Evolutionary conservation across 768 basidiomycete species (phyloP).

Genomic region (Boletus fagicola): DNA sequence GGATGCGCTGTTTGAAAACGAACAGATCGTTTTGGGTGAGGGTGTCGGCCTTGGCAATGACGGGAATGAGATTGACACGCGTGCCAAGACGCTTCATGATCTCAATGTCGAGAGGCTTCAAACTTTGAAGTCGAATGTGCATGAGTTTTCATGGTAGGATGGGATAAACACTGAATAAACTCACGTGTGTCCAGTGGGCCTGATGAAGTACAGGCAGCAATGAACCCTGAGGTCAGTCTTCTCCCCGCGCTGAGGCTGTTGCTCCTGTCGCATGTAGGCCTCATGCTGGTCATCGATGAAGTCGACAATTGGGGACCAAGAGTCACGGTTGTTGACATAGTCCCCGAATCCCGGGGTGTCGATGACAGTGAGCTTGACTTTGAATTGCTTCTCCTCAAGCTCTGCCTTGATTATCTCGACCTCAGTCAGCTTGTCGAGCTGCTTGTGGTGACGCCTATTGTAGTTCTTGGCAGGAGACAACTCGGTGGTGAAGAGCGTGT

Average conservation of each 20-base stretch:
- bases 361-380: slow-evolving; percentile 98
- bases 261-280: not conserved
- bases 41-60: slow-evolving; percentile 97
- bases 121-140: slow-evolving; percentile 33
- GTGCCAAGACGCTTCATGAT: slow-evolving; percentile 99
- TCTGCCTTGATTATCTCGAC: slow-evolving; percentile 99
- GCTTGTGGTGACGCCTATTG: slow-evolving; percentile 83
- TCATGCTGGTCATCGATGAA: not conserved
- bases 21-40: slow-evolving; percentile 91
- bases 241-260: slow-evolving; percentile 82
- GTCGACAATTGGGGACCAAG: slow-evolving; percentile 69
- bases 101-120: slow-evolving; percentile 98
- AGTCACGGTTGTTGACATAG: slow-evolving; percentile 99
- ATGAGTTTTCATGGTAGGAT: not conserved
- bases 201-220: slow-evolving; percentile 95
- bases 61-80: slow-evolving; percentile 96
- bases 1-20: slow-evolving; percentile 91
- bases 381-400: slow-evolving; percentile 98
- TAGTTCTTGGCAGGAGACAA: slow-evolving; percentile 92
- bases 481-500: slow-evolving; percentile 98
- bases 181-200: slow-evolving; percentile 95
- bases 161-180: slow-evolving; percentile 29
- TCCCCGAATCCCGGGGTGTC: slow-evolving; percentile 99
- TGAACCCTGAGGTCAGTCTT: slow-evolving; percentile 96
- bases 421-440: slow-evolving; percentile 97